Evolutionary conservation across 1,284 basidiomycete species (phyloP).

Genomic region (Inonotus obliquus): DNA sequence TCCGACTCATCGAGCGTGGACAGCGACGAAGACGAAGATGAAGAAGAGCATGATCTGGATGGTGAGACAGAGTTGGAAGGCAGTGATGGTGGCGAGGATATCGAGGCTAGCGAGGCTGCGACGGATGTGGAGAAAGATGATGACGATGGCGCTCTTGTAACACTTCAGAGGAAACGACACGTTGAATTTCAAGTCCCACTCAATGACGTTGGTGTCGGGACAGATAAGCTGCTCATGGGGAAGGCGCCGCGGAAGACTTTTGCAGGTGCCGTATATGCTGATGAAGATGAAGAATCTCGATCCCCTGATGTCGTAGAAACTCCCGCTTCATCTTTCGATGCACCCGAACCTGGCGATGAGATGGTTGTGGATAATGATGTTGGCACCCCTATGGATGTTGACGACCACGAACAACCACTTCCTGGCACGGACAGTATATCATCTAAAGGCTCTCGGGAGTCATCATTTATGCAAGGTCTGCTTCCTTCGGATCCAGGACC

Average conservation of each 20-base stretch:
- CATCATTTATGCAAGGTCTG: not conserved
- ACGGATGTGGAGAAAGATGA: constrained; percentile 19
- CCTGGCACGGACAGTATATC: not conserved
- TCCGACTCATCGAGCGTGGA: constrained; percentile 6
- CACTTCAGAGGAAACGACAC: not conserved
- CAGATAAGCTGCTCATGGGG: not conserved
- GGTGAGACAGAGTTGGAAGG: constrained; percentile 18
- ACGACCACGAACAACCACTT: not conserved
- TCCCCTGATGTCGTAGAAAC: too few relatives aligned
- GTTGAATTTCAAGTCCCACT: constrained; percentile 3
- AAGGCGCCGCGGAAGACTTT: not conserved
- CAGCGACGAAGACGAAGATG: constrained; percentile 5
- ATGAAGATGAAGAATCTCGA: not conserved
- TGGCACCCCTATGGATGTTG: not conserved
- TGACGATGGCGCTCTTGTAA: constrained; percentile 17
- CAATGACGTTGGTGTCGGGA: not conserved
- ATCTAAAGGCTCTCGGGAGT: not conserved
- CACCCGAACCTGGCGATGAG: not conserved
- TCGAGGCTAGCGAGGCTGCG: not conserved
- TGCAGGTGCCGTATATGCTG: not conserved
- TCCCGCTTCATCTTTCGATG: not conserved
- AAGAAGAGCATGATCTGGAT: constrained; percentile 26
- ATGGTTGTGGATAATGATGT: not conserved
- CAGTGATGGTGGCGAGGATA: not conserved
- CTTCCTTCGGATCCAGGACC: not conserved